Evolutionary conservation across 2,329 filamentous ascomycete species (phyloP).

Genomic region (Aureobasidium vineae): DNA sequence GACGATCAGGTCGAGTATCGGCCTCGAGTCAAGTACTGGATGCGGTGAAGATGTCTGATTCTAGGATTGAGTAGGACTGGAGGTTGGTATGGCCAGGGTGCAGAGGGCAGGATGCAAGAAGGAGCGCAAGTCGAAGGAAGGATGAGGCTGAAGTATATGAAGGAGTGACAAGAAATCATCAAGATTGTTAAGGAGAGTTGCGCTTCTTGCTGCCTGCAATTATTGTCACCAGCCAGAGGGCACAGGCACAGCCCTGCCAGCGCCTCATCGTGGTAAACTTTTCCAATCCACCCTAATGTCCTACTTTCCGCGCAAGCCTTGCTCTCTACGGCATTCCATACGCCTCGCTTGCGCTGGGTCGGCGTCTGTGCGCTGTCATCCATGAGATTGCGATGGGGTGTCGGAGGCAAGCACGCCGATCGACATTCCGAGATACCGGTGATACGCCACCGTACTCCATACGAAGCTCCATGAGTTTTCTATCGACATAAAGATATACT

Average conservation of each 20-base stretch:
- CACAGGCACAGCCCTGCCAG: slow-evolving; percentile 5
- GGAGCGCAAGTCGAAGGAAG: slow-evolving; percentile 1
- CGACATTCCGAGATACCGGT: slow-evolving; percentile 1
- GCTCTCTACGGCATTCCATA: neutral
- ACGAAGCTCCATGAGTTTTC: neutral
- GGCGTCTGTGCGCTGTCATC: neutral
- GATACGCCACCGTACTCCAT: neutral
- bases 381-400: neutral
- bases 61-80: neutral
- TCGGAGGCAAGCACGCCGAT: neutral
- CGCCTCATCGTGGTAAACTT: neutral
- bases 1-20: slow-evolving; percentile 1
- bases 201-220: slow-evolving; percentile 14
- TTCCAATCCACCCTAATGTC: neutral
- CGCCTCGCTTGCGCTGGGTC: neutral
- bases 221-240: neutral
- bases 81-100: neutral
- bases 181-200: slow-evolving; percentile 20
- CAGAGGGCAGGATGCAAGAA: neutral
- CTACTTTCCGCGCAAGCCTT: slow-evolving; percentile 1
- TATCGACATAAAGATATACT: neutral
- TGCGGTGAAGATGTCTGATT: neutral
- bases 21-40: slow-evolving; percentile 5
- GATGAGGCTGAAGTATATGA: slow-evolving; percentile 5
- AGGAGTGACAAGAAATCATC: slow-evolving; percentile 21